Conservation (phyloP, 352 stramenopile species). For the Globisporangium spiculum region DNA sequence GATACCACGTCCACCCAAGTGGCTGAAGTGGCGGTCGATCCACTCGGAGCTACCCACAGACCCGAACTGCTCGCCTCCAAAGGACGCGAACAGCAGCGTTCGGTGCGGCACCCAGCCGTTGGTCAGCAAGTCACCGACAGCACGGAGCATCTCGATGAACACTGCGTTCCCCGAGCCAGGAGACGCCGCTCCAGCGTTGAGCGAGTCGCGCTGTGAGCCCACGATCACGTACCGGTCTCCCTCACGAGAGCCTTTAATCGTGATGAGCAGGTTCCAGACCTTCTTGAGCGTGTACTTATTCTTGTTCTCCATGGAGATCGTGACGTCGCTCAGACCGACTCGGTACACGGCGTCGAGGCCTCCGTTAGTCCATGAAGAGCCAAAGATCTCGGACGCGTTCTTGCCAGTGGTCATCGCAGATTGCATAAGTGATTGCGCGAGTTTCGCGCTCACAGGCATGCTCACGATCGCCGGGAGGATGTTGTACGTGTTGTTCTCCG, state of each 20-base stretch:
- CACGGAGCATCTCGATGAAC: slow-evolving; percentile 68
- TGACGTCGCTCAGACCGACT: slow-evolving; percentile 24
- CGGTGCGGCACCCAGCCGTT: slow-evolving; percentile 78
- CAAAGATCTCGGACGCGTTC: slow-evolving; percentile 48
- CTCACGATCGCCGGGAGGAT: slow-evolving; percentile 68
- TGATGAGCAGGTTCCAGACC: slow-evolving; percentile 80
- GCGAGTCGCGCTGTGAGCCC: slow-evolving; percentile 58
- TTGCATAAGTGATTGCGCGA: slow-evolving; percentile 51
- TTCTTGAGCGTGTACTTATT: slow-evolving; percentile 76
- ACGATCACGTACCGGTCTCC: slow-evolving; percentile 79
- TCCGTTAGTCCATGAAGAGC: slow-evolving; percentile 25
- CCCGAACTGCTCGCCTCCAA: slow-evolving; percentile 78
- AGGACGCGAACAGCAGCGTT: slow-evolving; percentile 72
- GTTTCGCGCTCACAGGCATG: slow-evolving; percentile 62
- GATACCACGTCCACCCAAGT: slow-evolving; percentile 56
- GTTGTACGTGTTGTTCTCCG: slow-evolving; percentile 80
- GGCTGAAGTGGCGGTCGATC: slow-evolving; percentile 77
- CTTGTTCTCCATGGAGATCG: slow-evolving; percentile 47
- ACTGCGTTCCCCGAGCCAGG: slow-evolving; percentile 77
- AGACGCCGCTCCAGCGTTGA: slow-evolving; percentile 59
- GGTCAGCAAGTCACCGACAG: slow-evolving; percentile 53
- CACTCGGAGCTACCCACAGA: slow-evolving; percentile 78
- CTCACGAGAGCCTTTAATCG: slow-evolving; percentile 62
- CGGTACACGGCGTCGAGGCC: slow-evolving; percentile 34
- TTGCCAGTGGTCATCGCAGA: slow-evolving; percentile 18